Percentiles rank a stretch among this genome's conserved stretches.
phyloP scores from a whole-genome alignment of 768 basidiomycete genomes.

The Lactarius sp. region DNA sequence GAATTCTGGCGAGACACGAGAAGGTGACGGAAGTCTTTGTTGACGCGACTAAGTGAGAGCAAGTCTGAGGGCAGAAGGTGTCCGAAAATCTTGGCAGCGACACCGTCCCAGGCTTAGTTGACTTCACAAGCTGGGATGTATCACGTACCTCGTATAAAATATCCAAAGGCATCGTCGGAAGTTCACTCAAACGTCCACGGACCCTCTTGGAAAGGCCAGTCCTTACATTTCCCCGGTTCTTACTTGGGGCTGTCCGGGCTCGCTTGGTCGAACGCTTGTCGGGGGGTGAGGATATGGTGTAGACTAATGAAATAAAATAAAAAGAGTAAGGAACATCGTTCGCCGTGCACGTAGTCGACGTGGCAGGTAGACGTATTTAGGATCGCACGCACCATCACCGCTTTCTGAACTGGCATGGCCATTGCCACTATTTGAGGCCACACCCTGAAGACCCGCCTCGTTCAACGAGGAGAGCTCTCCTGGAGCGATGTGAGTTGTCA shows the following conservation, averaged over 20 bases:
- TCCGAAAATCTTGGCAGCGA: constrained; percentile 28
- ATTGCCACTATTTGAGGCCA: not conserved
- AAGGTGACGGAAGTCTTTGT: constrained; percentile 29
- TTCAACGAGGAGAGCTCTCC: not conserved
- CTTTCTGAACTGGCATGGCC: not conserved
- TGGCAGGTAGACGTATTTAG: not conserved
- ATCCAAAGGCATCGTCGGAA: constrained; percentile 29
- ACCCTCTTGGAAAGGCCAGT: constrained; percentile 1
- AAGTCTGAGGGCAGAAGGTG: constrained; percentile 34
- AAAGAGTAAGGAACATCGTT: not conserved
- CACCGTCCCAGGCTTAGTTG: not conserved
- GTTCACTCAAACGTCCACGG: constrained; percentile 16
- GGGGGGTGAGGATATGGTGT: not conserved
- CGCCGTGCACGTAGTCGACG: not conserved
- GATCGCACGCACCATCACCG: constrained; percentile 1
- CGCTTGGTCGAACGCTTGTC: constrained; percentile 1
- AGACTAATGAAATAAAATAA: not conserved
- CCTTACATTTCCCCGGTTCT: not conserved
- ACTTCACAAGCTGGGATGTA: not conserved
- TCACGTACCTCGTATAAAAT: constrained; percentile 29
- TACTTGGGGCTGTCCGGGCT: not conserved
- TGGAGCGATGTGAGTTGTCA: not conserved
- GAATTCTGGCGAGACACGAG: constrained; percentile 27
- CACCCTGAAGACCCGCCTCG: not conserved
- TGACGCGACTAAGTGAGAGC: constrained; percentile 31